Evolutionary conservation across 2,329 filamentous ascomycete genomes (phyloP).

Genomic region (Thelonectria blattea): DNA sequence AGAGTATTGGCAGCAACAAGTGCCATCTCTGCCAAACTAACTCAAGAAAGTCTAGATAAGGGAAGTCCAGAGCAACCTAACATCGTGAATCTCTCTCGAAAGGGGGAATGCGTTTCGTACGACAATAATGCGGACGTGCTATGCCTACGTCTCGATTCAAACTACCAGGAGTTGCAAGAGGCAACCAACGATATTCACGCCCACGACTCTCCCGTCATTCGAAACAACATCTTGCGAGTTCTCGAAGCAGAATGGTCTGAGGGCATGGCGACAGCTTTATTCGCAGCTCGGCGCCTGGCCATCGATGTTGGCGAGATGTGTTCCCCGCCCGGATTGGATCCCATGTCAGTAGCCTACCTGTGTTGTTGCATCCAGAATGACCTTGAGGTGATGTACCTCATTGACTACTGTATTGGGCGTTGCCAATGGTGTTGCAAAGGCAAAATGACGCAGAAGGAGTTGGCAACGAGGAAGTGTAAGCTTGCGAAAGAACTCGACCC

Average conservation of each 20-base stretch:
- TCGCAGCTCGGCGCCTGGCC: neutral
- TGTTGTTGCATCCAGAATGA: slow-evolving; percentile 3
- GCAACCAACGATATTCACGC: no score
- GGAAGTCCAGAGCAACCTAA: neutral
- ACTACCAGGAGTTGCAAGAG: neutral
- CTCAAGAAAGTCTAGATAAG: neutral
- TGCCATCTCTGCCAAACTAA: neutral
- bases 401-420: slow-evolving; percentile 2
- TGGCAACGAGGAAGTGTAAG: neutral
- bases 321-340: neutral
- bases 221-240: neutral
- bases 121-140: neutral
- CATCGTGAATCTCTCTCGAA: neutral
- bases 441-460: neutral
- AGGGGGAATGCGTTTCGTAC: neutral
- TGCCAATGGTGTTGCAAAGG: neutral
- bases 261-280: neutral
- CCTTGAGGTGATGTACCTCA: neutral
- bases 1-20: neutral
- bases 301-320: neutral
- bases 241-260: slow-evolving; percentile 1
- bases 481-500: neutral
- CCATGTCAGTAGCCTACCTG: slow-evolving; percentile 1
- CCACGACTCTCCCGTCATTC: no score
- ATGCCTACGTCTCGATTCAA: neutral